Evolutionary conservation across 75 land plant genomes (phyloP).

Genomic region (Pinus taeda): DNA sequence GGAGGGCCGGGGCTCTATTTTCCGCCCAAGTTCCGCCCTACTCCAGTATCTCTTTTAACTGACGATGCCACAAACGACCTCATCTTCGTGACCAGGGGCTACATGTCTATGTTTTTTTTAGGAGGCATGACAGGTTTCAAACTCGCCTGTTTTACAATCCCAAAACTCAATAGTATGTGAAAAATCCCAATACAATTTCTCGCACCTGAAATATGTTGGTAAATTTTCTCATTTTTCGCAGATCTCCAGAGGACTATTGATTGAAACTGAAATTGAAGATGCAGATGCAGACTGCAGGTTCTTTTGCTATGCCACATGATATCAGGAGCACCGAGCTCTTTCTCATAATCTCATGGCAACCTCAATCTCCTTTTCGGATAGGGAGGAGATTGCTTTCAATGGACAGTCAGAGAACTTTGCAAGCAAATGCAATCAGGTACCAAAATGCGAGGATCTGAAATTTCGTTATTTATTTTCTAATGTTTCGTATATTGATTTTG

Average conservation of each 20-base stretch:
- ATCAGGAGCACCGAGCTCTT: not conserved
- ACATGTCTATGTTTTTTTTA: too few relatives aligned
- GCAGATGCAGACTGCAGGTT: not conserved
- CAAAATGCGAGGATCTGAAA: not conserved
- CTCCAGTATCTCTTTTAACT: too few relatives aligned
- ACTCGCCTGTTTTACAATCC: not conserved
- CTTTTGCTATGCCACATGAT: not conserved
- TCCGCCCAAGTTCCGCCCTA: too few relatives aligned
- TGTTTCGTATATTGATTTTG: not conserved
- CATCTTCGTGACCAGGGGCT: too few relatives aligned
- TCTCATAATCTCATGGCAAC: not conserved
- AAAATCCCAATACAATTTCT: not conserved
- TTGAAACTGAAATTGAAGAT: not conserved
- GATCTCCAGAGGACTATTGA: not conserved
- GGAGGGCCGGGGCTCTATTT: too few relatives aligned
- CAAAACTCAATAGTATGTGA: not conserved
- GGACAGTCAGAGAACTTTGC: not conserved
- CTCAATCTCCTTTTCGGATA: too few relatives aligned
- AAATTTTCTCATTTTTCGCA: not conserved
- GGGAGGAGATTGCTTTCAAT: not conserved
- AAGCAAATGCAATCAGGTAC: slow-evolving; percentile 1
- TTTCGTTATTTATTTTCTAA: not conserved
- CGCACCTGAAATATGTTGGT: not conserved
- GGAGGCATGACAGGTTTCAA: too few relatives aligned
- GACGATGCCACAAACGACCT: too few relatives aligned